phyloP scores from a whole-genome alignment of 1,284 basidiomycete genomes.

The Chalciporus sp. region DNA sequence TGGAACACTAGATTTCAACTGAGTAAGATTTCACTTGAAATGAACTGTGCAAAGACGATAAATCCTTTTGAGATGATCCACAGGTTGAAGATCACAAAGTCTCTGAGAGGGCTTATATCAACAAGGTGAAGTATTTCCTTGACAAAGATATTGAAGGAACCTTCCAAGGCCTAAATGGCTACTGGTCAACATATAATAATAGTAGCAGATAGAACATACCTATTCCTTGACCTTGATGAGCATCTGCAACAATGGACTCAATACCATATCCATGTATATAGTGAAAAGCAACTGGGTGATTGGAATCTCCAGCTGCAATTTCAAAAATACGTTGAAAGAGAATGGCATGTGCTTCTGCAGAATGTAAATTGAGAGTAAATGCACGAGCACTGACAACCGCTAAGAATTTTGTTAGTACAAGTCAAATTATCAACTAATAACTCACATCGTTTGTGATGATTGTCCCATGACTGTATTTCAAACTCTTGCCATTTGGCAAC shows the following conservation, averaged over 20 bases:
- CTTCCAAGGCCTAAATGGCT: not conserved
- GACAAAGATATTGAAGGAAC: not conserved
- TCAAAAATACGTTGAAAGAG: slow-evolving; percentile 1
- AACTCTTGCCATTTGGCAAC: slow-evolving; percentile 12
- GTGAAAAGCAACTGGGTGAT: not conserved
- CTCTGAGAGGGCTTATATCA: not conserved
- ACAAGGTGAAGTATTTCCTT: not conserved
- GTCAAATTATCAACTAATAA: not conserved
- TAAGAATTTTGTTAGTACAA: not conserved
- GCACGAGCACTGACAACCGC: slow-evolving; percentile 1
- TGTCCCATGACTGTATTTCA: slow-evolving; percentile 10
- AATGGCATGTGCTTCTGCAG: not conserved
- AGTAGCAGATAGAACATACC: not conserved
- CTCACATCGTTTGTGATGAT: not conserved
- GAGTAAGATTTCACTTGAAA: not conserved
- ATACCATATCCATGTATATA: not conserved
- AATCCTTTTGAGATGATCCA: slow-evolving; percentile 1
- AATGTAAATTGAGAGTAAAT: slow-evolving; percentile 3
- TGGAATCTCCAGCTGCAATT: not conserved
- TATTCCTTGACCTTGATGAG: slow-evolving; percentile 3
- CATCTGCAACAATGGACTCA: not conserved
- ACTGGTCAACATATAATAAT: not conserved
- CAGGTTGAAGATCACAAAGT: slow-evolving; percentile 1
- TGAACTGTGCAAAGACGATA: slow-evolving; percentile 3
- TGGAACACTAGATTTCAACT: not conserved